Evolutionary conservation across 2,329 filamentous ascomycete genomes (phyloP).

Genomic region (Elsinoe ampelina): DNA sequence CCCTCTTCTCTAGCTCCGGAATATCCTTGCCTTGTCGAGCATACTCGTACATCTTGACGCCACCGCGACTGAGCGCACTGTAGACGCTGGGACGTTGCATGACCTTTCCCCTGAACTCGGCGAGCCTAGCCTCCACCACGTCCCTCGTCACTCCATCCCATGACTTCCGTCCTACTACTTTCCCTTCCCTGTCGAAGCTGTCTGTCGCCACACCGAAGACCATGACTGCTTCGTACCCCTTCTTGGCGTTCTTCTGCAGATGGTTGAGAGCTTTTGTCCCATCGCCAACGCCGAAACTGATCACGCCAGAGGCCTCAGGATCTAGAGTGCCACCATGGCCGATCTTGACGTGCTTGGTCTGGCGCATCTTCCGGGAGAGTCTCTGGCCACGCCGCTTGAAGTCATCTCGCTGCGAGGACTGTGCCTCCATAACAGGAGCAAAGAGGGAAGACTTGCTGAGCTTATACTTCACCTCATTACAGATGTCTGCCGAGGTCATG

Average conservation of each 20-base stretch:
- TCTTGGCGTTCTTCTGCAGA: constrained; percentile 63
- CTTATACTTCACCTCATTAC: constrained; percentile 74
- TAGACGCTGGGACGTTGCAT: constrained; percentile 88
- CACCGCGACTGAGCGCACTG: constrained; percentile 84
- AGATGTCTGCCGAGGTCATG: constrained; percentile 79
- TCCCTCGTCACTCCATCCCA: constrained; percentile 76
- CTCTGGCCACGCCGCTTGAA: constrained; percentile 51
- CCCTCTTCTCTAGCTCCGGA: constrained; percentile 73
- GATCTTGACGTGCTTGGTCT: constrained; percentile 70
- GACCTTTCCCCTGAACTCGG: constrained; percentile 68
- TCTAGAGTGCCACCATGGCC: constrained; percentile 95
- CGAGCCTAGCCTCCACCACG: constrained; percentile 66
- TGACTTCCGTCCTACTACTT: constrained; percentile 63
- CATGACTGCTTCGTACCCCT: constrained; percentile 82
- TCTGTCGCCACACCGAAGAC: constrained; percentile 90
- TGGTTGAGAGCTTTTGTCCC: constrained; percentile 82
- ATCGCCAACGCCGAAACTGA: constrained; percentile 77
- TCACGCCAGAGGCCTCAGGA: constrained; percentile 83
- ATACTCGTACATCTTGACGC: constrained; percentile 93
- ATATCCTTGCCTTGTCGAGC: constrained; percentile 81
- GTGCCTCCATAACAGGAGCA: constrained; percentile 61
- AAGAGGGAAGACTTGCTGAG: constrained; percentile 79
- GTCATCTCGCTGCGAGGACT: constrained; percentile 51
- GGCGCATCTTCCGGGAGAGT: constrained; percentile 44
- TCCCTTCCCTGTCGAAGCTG: constrained; percentile 79